These are phyloP conservation scores for Talaromyces rugulosus DNA, from an alignment of 2,329 filamentous ascomycete genomes.

Conservation along the genomic window DNA sequence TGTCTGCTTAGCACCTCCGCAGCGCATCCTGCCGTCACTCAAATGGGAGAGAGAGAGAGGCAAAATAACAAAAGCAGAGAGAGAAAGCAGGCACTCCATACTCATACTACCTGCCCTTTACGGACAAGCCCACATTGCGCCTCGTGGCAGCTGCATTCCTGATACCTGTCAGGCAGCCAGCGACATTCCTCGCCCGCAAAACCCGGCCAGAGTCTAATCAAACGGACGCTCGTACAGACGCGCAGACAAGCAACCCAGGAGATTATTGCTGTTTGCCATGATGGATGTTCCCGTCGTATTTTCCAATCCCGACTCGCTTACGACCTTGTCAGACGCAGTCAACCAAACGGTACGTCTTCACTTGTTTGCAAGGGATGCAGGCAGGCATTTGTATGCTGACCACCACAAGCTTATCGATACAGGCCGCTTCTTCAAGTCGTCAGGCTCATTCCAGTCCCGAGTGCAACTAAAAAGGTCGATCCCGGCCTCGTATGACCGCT, in stretches of 20 bases:
- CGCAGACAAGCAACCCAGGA: neutral
- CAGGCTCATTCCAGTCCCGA: slow-evolving; percentile 29
- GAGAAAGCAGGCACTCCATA: neutral
- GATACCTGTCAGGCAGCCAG: neutral
- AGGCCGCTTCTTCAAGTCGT: slow-evolving; percentile 36
- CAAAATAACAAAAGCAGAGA: too few relatives aligned
- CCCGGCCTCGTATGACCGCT: slow-evolving; percentile 35
- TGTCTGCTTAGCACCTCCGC: neutral
- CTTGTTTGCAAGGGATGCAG: neutral
- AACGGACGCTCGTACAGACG: neutral
- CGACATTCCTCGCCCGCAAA: neutral
- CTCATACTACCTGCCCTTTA: too few relatives aligned
- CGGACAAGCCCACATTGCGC: neutral
- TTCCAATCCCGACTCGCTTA: slow-evolving; percentile 32
- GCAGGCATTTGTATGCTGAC: slow-evolving; percentile 10
- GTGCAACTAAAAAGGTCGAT: slow-evolving; percentile 34
- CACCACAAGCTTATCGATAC: slow-evolving; percentile 35
- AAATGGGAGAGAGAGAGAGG: too few relatives aligned
- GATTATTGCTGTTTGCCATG: neutral
- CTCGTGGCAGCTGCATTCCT: neutral
- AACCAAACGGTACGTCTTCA: slow-evolving; percentile 31
- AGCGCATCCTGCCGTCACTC: neutral
- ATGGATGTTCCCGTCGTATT: neutral
- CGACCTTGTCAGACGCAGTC: slow-evolving; percentile 30
- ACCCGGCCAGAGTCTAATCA: neutral